A percentile compares a stretch with the other conserved stretches of the same genome.
Evolutionary conservation across 2,329 filamentous ascomycete species (phyloP).

Genomic region (Ophiostoma sp.): DNA sequence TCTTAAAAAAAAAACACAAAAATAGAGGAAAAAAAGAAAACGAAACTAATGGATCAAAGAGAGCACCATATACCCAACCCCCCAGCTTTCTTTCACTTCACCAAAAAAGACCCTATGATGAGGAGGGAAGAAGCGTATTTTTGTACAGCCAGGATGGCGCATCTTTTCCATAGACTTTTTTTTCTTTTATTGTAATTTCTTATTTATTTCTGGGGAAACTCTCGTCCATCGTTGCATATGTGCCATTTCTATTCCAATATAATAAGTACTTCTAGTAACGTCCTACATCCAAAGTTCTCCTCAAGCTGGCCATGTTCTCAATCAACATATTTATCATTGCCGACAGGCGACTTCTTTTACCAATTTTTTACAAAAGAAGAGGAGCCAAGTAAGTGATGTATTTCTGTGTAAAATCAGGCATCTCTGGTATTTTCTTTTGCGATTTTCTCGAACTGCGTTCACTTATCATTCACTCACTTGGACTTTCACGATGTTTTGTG

Average conservation of each 20-base stretch:
- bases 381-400: too few relatives aligned
- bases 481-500: background rate
- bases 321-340: background rate
- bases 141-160: background rate
- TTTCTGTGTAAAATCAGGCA: background rate
- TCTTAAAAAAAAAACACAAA: background rate
- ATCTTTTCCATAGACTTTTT: background rate
- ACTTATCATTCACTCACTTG: background rate
- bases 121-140: background rate
- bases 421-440: too few relatives aligned
- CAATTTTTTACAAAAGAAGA: too few relatives aligned
- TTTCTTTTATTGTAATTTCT: constrained; percentile 5
- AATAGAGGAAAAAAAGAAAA: background rate
- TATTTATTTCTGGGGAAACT: background rate
- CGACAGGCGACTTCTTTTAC: too few relatives aligned
- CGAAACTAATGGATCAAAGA: background rate
- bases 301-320: background rate
- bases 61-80: background rate
- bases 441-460: too few relatives aligned
- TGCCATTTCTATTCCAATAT: background rate
- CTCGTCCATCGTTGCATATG: background rate
- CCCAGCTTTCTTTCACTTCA: background rate
- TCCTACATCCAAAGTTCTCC: background rate
- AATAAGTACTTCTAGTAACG: background rate
- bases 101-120: background rate